Percentiles rank a stretch among this genome's conserved stretches.
phyloP scores from a whole-genome alignment of 768 basidiomycete species.

The Tricholoma flavovirens region DNA sequence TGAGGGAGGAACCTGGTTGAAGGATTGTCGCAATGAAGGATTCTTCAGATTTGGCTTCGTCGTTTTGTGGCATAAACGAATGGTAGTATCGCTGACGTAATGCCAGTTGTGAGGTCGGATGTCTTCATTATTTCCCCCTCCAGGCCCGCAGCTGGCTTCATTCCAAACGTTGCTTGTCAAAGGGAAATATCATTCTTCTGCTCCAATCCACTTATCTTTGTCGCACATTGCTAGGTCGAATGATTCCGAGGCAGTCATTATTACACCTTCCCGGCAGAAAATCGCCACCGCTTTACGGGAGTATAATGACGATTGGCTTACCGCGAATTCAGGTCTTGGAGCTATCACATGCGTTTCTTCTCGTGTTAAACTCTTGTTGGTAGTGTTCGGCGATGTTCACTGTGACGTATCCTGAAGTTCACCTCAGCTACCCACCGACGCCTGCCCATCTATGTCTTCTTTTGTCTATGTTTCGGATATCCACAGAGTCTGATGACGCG shows the following conservation, averaged over 20 bases:
- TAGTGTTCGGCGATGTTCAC: slow-evolving; percentile 13
- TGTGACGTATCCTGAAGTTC: slow-evolving; percentile 8
- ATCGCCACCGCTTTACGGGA: slow-evolving; percentile 37
- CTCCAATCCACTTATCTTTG: slow-evolving; percentile 62
- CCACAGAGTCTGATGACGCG: slow-evolving; percentile 19
- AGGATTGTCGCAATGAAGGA: slow-evolving; percentile 55
- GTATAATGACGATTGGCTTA: slow-evolving; percentile 54
- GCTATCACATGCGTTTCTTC: slow-evolving; percentile 30
- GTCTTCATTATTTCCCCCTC: slow-evolving; percentile 26
- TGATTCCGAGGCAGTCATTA: slow-evolving; percentile 34
- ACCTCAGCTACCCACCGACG: slow-evolving; percentile 56
- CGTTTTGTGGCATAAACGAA: no score
- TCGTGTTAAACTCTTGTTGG: slow-evolving; percentile 52
- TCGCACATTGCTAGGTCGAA: slow-evolving; percentile 37
- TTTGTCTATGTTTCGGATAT: slow-evolving; percentile 42
- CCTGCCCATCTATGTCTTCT: slow-evolving; percentile 49
- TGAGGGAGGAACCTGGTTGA: slow-evolving; percentile 69
- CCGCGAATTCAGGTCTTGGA: slow-evolving; percentile 35
- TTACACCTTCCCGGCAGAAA: slow-evolving; percentile 47
- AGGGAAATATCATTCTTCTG: slow-evolving; percentile 60
- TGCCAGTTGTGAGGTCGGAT: no score
- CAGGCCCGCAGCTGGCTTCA: slow-evolving; percentile 42
- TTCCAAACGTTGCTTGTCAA: slow-evolving; percentile 57
- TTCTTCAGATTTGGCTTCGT: neutral
- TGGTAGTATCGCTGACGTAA: no score